Base-by-base conservation (phyloP, 108 stramenopile species). In the Cyclotella sp. region DNA sequence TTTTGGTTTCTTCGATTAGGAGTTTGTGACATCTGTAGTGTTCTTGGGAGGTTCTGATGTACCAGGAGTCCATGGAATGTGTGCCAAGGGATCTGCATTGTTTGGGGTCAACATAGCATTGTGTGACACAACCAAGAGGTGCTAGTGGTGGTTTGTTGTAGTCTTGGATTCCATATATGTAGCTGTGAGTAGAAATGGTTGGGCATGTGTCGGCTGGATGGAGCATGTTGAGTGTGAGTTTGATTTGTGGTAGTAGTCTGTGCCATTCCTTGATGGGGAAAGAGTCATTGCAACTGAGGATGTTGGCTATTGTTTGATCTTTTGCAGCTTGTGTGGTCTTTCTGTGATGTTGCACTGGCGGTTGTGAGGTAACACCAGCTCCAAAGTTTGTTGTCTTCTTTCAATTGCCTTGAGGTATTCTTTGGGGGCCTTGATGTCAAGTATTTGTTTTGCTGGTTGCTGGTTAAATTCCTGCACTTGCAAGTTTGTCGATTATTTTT, bases 121-220 rank as follows among this genome's bases (percentile, higher is more conserved):
- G 21, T 52, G 70, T 61, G 22, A 16, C 26, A 0, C 40, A 79
- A 0, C 87, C 87, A 10, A 62, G 44, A 44, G 87, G 87, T 21
- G 74, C 84, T 4, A 88, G 39, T 26, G 82, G 87, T 19, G 71
- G 75, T n/a, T 45, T 13, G 51, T 88, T 83, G 82, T 34, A 83
- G 69, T 85, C 43, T 26, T 68, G 67, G 14, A 34, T 29, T 0
- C 81, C 75, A 9, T 41, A 45, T 19, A 69, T 0, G 11, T 60
- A 24, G 1, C 42, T 52, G 21, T 72, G 51, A 12, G 82, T 52
- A 42, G 75, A 65, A 14, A 67, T 53, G 2, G 14, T 51, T 9
- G 81, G 84, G 39, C 83, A 63, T 53, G 73, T 57, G 22, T 78
- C 75, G 7, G 79, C 77, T 22, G 42, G 22, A 5, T 76, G 73